Percentiles rank a stretch among this genome's conserved stretches.
Evolutionary conservation across 768 basidiomycete species (phyloP).

Genomic region (Termitomyces eurrhizus): DNA sequence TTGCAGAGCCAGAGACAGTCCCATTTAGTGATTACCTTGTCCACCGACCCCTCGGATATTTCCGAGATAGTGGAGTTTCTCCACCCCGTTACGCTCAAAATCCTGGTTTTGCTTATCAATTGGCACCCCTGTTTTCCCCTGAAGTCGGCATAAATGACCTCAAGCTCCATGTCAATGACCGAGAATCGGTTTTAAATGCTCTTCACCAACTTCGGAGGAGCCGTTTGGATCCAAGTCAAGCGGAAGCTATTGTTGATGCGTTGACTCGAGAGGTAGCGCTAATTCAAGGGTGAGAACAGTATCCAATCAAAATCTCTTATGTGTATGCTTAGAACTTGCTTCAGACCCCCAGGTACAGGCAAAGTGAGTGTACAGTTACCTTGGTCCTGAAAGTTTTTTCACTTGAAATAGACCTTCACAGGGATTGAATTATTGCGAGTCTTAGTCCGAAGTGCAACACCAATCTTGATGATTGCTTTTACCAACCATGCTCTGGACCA

Average conservation of each 20-base stretch:
- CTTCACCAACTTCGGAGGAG: slow-evolving; percentile 46
- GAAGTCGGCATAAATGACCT: slow-evolving; percentile 36
- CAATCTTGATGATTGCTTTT: slow-evolving; percentile 55
- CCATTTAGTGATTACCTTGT: slow-evolving; percentile 56
- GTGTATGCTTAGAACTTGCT: slow-evolving; percentile 1
- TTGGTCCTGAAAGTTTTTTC: not conserved
- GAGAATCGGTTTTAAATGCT: slow-evolving; percentile 41
- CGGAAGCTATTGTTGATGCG: slow-evolving; percentile 60
- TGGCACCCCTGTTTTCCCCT: slow-evolving; percentile 48
- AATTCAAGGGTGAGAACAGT: slow-evolving; percentile 59
- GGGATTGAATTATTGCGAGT: slow-evolving; percentile 68
- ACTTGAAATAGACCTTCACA: slow-evolving; percentile 49
- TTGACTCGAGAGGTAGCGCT: slow-evolving; percentile 57
- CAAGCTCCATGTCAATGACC: slow-evolving; percentile 37
- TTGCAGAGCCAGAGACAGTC: slow-evolving; percentile 48
- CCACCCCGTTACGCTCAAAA: slow-evolving; percentile 52
- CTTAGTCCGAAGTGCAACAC: slow-evolving; percentile 46
- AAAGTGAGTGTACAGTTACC: slow-evolving; percentile 39
- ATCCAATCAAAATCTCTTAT: not conserved
- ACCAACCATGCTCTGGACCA: slow-evolving; percentile 83
- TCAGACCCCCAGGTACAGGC: slow-evolving; percentile 74
- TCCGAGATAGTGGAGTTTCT: slow-evolving; percentile 32
- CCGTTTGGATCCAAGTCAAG: slow-evolving; percentile 67
- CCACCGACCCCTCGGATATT: slow-evolving; percentile 33
- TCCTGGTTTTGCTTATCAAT: slow-evolving; percentile 54